Base-by-base conservation (phyloP, 2,329 filamentous ascomycete species). In the Aspergillus fischeri region DNA sequence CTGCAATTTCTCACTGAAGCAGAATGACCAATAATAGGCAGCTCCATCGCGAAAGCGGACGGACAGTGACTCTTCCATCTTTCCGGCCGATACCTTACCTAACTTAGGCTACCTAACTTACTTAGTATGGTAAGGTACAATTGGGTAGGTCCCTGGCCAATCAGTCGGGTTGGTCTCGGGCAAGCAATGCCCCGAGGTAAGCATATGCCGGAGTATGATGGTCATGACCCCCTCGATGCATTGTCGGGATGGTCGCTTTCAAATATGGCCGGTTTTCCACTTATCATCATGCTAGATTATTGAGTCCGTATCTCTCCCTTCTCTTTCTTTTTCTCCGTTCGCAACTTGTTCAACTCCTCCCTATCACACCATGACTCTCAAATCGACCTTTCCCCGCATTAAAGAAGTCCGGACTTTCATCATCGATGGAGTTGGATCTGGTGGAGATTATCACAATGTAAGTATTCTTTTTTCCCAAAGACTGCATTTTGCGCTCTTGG, bases 381-480 rank as follows among this genome's bases (percentile, higher is more conserved):
- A 55, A 55, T 55, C 58, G 8, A 60, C 67, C 38, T 79, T 79
- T 57, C 77, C 77, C 58, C 70, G 67, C 58, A 79, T 79, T 58
- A 78, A 77, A 61, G 69, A 73, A 56, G 69, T 79, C 52, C 75
- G 76, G 53, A 78, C 77, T 21, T 79, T 77, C 65, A 62, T 79
- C 53, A 75, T 78, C 48, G 72, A 77, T 53, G 77, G 77, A 38
- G 76, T 79, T 4, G 77, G 77, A 47, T 78, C 77, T 24, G 77
- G 77, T 45, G 77, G 77, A 55, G 77, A 79, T 56, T 97, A 97
- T 74, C 92, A 97, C 81, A 96, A 97, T 81, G 92, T 96, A 68
- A 83, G 91, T 63, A 27, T 11, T 10, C 17, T 21, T 32, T 17
- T 24, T 24, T 24, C 3, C 24, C 25, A 3, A 14, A 10, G 45